Conservation (phyloP, 805 yeast genomes). For the Hanseniaspora valbyensis region DNA sequence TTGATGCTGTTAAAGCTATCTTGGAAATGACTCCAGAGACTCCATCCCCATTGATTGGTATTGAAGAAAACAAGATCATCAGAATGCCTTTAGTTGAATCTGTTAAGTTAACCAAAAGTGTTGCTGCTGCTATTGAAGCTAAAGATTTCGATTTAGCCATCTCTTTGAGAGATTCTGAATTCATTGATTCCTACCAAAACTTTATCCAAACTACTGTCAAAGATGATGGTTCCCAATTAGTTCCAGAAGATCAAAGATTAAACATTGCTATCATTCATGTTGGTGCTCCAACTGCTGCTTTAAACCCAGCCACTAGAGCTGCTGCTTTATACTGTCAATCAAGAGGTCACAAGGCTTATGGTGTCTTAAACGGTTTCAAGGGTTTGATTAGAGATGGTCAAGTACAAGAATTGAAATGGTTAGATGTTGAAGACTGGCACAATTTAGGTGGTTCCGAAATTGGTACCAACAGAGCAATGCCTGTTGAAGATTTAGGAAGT, state of each 20-base stretch:
- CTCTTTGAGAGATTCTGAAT: slow-evolving; percentile 58
- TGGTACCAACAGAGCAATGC: slow-evolving; percentile 87
- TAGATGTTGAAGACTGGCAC: slow-evolving; percentile 80
- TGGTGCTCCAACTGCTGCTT: slow-evolving; percentile 96
- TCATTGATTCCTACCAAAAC: slow-evolving; percentile 51
- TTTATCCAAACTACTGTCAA: slow-evolving; percentile 57
- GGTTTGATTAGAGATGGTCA: slow-evolving; percentile 88
- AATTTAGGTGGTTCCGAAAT: slow-evolving; percentile 89
- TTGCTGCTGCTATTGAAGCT: slow-evolving; percentile 54
- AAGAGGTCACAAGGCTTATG: slow-evolving; percentile 80
- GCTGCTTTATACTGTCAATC: slow-evolving; percentile 81
- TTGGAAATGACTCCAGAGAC: slow-evolving; percentile 55
- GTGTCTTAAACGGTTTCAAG: slow-evolving; percentile 85
- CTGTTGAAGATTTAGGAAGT: slow-evolving; percentile 75
- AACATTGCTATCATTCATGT: slow-evolving; percentile 79
- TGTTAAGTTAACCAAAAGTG: slow-evolving; percentile 57
- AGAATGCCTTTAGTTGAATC: slow-evolving; percentile 63
- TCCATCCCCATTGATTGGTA: slow-evolving; percentile 73
- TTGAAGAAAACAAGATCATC: slow-evolving; percentile 58
- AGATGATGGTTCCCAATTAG: slow-evolving; percentile 44
- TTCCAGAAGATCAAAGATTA: slow-evolving; percentile 52
- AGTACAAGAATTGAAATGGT: slow-evolving; percentile 64
- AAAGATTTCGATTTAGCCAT: slow-evolving; percentile 63
- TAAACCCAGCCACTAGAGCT: slow-evolving; percentile 87
- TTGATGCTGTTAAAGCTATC: slow-evolving; percentile 68